Base-by-base conservation (phyloP, 345 rosid species). In the Anastatica hierochuntica region DNA sequence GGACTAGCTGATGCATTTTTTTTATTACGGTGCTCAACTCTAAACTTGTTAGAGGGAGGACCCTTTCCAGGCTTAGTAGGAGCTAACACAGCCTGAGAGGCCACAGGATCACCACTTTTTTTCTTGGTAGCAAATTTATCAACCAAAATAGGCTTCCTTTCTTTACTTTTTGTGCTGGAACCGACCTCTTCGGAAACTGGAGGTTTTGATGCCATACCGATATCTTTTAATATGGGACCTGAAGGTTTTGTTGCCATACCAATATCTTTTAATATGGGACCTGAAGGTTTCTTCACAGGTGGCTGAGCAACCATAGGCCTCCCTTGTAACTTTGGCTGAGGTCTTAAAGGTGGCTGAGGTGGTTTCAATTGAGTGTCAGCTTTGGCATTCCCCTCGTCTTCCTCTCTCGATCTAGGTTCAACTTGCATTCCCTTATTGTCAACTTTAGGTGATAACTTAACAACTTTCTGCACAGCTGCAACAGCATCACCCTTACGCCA, bases 401-500 rank as follows among this genome's bases (percentile, higher is more conserved):
- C 83, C 35, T 58, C 74, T 31, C 33, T 64, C 12, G 45, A 30
- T 61, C 31, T 61, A 54, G 63, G 24, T 45, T 69, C 72, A 33
- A 44, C 64, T 33, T 47, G 70, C 17, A 42, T 56, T 54, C 63
- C 48, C 41, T 35, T 73, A 33, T 16, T 63, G 54, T n/a, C 53
- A 58, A 36, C 51, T 73, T 70, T 78, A 23, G 90, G 79, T 49
- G 63, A 63, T 68, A 79, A 72, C 69, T 81, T 69, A 1, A 78
- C 90, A 69, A 78, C 75, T 74, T 71, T 90, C 35, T 77, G 77
- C 62, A 79, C 74, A 23, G 53, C 58, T 16, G 77, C 77, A 14
- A 84, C 81, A 8, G 78, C 60, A 66, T 92, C 98, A 8, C 98
- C 96, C 71, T 85, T 92, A 48, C 85, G 74, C 98, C 98, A 92